These are phyloP conservation scores for Psilocybe cyanescens DNA, from an alignment of 768 basidiomycete genomes.

Conservation along the genomic window DNA sequence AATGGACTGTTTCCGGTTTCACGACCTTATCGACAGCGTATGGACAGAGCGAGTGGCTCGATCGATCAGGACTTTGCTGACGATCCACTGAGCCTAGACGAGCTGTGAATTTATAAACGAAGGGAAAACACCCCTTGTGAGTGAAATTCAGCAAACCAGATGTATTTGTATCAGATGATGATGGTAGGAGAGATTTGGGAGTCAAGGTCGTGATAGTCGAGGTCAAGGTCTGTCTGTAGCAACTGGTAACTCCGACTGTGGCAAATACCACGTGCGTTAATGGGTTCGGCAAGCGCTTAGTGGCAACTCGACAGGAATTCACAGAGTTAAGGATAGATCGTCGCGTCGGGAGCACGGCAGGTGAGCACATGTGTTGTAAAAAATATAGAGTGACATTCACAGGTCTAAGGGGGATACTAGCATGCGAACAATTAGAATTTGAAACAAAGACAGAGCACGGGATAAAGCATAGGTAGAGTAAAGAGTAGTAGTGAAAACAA, in stretches of 20 bases:
- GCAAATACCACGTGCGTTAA: background rate
- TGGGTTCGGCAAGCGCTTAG: conserved; percentile 1
- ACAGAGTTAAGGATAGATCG: background rate
- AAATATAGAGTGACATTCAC: background rate
- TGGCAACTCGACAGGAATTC: background rate
- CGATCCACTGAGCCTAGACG: background rate
- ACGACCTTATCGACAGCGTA: background rate
- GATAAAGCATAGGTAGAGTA: background rate
- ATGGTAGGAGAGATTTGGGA: too few relatives aligned
- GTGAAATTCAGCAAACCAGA: background rate
- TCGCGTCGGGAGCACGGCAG: background rate
- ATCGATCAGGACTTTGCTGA: conserved; percentile 4
- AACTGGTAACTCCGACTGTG: background rate
- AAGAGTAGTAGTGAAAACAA: background rate
- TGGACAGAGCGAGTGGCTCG: background rate
- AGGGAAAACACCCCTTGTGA: background rate
- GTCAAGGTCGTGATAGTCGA: background rate
- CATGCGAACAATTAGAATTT: background rate
- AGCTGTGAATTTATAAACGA: background rate
- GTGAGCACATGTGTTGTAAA: background rate
- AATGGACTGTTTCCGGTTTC: conserved; percentile 9
- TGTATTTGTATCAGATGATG: background rate
- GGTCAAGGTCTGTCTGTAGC: background rate
- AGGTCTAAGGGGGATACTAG: background rate
- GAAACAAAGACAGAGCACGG: background rate